phyloP scores from a whole-genome alignment of 768 basidiomycete species.

The Phaeotremella skinneri region DNA sequence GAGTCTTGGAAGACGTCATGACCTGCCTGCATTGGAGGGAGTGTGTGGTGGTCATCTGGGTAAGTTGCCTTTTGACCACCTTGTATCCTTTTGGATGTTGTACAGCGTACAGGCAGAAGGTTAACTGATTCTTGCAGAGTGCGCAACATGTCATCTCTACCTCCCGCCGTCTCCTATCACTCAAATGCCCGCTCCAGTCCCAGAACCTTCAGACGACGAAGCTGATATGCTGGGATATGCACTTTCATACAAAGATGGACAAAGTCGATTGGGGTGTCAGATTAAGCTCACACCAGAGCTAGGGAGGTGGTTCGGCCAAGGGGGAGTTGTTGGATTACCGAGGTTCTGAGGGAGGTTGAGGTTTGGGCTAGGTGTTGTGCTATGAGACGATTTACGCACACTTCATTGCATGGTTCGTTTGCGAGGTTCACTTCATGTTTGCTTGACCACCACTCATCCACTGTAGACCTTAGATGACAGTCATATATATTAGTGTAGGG shows the following conservation, averaged over 20 bases:
- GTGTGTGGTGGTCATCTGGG: conserved; percentile 49
- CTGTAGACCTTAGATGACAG: no score
- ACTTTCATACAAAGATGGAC: conserved; percentile 33
- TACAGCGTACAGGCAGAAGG: background rate
- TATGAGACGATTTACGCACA: background rate
- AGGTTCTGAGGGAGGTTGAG: conserved; percentile 26
- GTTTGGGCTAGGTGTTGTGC: background rate
- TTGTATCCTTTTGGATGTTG: background rate
- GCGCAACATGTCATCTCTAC: conserved; percentile 51
- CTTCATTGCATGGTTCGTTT: background rate
- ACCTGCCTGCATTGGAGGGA: conserved; percentile 44
- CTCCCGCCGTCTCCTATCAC: conserved; percentile 13
- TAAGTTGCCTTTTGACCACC: conserved; percentile 11
- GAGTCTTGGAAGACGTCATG: conserved; percentile 38
- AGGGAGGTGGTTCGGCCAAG: conserved; percentile 32
- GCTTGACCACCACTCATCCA: no score
- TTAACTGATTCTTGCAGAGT: conserved; percentile 33
- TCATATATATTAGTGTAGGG: no score
- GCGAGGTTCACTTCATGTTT: background rate
- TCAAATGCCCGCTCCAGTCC: conserved; percentile 17
- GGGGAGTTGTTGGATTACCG: conserved; percentile 42
- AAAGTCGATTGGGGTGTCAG: conserved; percentile 48
- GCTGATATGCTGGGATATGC: conserved; percentile 50
- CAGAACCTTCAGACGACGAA: conserved; percentile 41
- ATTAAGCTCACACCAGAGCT: conserved; percentile 40